These are phyloP conservation scores for Calonectria pauciramosa DNA, from an alignment of 2,329 filamentous ascomycete genomes.

Conservation along the genomic window DNA sequence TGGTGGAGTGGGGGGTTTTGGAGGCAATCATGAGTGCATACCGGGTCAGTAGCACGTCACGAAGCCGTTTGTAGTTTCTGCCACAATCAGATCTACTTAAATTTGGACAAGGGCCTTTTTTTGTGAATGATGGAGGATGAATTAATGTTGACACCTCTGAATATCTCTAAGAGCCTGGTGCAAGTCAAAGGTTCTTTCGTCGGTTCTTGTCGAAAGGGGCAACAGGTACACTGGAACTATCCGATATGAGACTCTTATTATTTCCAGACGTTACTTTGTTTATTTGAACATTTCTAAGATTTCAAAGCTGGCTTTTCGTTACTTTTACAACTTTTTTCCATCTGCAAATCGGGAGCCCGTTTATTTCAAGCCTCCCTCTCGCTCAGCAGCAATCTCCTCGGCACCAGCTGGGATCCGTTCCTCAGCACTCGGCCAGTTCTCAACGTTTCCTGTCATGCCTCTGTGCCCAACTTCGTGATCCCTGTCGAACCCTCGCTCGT, in stretches of 20 bases:
- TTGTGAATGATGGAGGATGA: too few relatives aligned
- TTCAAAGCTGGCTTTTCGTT: not conserved
- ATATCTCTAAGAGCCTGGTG: too few relatives aligned
- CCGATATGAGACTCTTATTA: not conserved
- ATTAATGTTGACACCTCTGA: too few relatives aligned
- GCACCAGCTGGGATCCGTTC: constrained; percentile 38
- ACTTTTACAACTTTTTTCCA: not conserved
- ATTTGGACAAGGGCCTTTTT: too few relatives aligned
- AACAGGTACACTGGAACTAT: too few relatives aligned
- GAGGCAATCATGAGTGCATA: not conserved
- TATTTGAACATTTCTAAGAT: not conserved
- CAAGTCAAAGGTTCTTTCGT: too few relatives aligned
- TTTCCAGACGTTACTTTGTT: not conserved
- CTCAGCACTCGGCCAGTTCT: constrained; percentile 38
- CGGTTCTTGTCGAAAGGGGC: too few relatives aligned
- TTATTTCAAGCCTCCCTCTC: not conserved
- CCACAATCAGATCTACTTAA: too few relatives aligned
- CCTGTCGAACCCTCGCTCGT: constrained; percentile 48
- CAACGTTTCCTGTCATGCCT: constrained; percentile 32
- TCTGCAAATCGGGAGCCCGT: not conserved
- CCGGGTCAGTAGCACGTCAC: too few relatives aligned
- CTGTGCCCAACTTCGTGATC: constrained; percentile 41
- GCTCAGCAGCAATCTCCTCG: constrained; percentile 41
- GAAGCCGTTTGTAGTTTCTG: too few relatives aligned
- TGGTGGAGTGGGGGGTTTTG: not conserved